Base-by-base conservation (phyloP, 2,329 filamentous ascomycete genomes). In the Penicillium sp. region DNA sequence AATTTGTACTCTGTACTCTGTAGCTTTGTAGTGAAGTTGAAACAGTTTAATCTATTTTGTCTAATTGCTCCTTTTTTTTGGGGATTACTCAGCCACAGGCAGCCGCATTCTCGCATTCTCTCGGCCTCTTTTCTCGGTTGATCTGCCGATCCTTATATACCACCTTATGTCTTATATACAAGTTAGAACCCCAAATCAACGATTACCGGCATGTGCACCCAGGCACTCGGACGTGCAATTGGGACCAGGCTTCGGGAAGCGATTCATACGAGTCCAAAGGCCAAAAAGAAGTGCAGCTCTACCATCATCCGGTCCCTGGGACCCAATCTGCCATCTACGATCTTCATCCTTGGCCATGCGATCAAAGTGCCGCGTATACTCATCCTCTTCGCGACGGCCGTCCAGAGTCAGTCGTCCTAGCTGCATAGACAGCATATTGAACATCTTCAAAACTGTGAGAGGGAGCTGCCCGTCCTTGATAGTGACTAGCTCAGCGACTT, bases 31-130 rank as follows among this genome's bases (percentile, higher is more conserved):
- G 11, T 33, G 21, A 25, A 27, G 16, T 25, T 23, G 25, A 33
- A 23, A 21, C n/a, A 11, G n/a, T 31, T 40, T 10, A 16, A 23
- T 49, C 16, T 49, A 25, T 15, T 27, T 2, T 16, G 10, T 6
- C 9, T 8, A 15, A 5, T 27, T 19, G 11, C 21, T 52, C 39
- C 39, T 25, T 34, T 23, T 25, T 25, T 38, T 34, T 1, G 4
- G 21, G 21, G 53, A 64, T 65, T 65, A 64, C 61, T 65, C 63
- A 65, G 63, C 63, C 60, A 49, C 47, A 65, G 63, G 63, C 63
- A 65, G 60, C 63, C 63, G 43, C 48, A 58, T 65, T 55, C 23
- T 45, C 63, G 43, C 48, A 58, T 65, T 52, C 23, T 45, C 25
- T 46, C n/a, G 48, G 48, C 4, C 21, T 39, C n/a, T 46, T 8